phyloP scores from a whole-genome alignment of 305 asterid species.

The Fraxinus platypoda region DNA sequence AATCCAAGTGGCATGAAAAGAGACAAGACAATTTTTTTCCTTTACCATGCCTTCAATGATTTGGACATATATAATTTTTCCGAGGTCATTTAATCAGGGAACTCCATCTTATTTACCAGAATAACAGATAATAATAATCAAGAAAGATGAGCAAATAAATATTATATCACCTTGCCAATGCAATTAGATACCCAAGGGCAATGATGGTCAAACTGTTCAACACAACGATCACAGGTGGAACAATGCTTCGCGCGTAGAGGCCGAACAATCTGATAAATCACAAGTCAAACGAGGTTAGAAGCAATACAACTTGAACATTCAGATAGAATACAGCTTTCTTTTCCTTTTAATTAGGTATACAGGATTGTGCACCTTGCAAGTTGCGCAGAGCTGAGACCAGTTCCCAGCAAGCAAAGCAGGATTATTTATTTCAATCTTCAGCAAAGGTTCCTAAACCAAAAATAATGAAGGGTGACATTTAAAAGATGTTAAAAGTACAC shows the following conservation, averaged over 20 bases:
- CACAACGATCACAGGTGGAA: constrained; percentile 97
- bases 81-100: background rate
- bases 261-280: constrained; percentile 75
- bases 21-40: background rate
- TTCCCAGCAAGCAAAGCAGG: constrained; percentile 93
- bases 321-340: constrained; percentile 14
- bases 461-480: background rate
- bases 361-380: constrained; percentile 76
- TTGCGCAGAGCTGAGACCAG: constrained; percentile 97
- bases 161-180: constrained; percentile 83
- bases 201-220: constrained; percentile 98
- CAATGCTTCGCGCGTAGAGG: constrained; percentile 99
- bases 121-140: background rate
- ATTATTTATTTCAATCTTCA: constrained; percentile 72
- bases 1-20: constrained; percentile 11
- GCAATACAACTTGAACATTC: constrained; percentile 16
- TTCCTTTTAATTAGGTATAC: constrained; percentile 12
- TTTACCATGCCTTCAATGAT: background rate
- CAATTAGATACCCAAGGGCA: constrained; percentile 99
- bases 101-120: background rate
- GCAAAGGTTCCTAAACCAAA: constrained; percentile 71
- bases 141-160: background rate
- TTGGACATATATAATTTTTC: background rate
- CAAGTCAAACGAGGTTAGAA: constrained; percentile 21
- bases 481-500: background rate